Conservation (phyloP, 164 flowering plant species). For the Kingdonia uniflora region DNA sequence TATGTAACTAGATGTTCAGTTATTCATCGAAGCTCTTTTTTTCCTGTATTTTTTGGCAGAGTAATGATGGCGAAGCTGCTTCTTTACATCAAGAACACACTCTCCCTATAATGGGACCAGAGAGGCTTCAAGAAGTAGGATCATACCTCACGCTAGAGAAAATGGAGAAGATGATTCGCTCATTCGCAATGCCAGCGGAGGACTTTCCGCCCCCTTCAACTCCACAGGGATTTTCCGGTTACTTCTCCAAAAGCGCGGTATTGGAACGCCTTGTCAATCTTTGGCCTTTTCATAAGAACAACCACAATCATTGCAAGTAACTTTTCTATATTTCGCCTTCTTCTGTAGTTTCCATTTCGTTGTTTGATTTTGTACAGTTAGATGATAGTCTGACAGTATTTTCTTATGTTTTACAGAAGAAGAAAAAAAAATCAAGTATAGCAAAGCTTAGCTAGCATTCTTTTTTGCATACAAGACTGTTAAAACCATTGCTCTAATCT, state of each 20-base stretch:
- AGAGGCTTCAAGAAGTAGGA: slow-evolving; percentile 91
- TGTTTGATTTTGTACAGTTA: too few species aligned
- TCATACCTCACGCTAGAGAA: slow-evolving; percentile 75
- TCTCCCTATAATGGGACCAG: slow-evolving; percentile 94
- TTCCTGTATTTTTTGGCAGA: slow-evolving; percentile 31
- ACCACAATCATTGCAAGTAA: slow-evolving; percentile 37
- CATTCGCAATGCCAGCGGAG: slow-evolving; percentile 98
- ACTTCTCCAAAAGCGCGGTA: slow-evolving; percentile 80
- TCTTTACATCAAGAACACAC: slow-evolving; percentile 90
- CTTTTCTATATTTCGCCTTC: not conserved
- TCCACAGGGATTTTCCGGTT: slow-evolving; percentile 92
- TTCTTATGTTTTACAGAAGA: too few species aligned
- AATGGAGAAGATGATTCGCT: slow-evolving; percentile 83
- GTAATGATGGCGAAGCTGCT: slow-evolving; percentile 54
- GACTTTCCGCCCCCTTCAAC: slow-evolving; percentile 78
- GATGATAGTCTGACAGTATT: too few species aligned
- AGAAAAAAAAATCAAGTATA: too few species aligned
- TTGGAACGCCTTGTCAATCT: slow-evolving; percentile 88
- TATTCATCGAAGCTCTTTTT: not conserved
- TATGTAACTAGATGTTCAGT: too few species aligned
- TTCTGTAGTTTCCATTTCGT: too few species aligned
- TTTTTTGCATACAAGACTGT: too few species aligned
- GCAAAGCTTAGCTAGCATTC: too few species aligned
- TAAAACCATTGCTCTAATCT: too few species aligned
- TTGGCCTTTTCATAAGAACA: slow-evolving; percentile 90